Evolutionary conservation across 768 basidiomycete genomes (phyloP).

Genomic region (Cubamyces sp.): DNA sequence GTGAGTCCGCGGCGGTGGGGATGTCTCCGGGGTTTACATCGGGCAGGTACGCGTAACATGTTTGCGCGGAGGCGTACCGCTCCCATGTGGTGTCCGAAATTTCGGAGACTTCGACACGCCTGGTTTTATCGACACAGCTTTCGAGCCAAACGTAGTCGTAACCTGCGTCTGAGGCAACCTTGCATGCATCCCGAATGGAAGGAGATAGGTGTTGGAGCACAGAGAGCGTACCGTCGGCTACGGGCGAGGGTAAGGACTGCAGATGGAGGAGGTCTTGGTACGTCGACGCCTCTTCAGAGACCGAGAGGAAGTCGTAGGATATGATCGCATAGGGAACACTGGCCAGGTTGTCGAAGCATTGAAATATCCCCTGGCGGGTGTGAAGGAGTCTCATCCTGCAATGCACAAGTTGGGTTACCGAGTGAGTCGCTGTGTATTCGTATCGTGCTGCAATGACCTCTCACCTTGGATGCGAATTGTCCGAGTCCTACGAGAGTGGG

Average conservation of each 20-base stretch:
- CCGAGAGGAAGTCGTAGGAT: neutral
- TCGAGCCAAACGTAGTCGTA: neutral
- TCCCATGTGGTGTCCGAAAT: neutral
- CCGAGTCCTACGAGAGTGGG: too few relatives aligned
- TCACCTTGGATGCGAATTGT: too few relatives aligned
- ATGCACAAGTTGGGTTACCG: too few relatives aligned
- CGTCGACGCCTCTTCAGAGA: too few relatives aligned
- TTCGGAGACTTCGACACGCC: neutral
- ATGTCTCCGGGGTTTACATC: neutral
- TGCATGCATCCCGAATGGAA: neutral
- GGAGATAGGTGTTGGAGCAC: neutral
- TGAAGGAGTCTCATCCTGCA: neutral
- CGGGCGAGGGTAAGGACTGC: too few relatives aligned
- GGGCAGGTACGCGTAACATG: slow-evolving; percentile 2
- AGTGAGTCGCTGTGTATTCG: too few relatives aligned
- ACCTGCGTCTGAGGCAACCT: neutral
- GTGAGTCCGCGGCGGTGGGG: neutral
- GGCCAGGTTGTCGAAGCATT: neutral
- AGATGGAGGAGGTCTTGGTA: too few relatives aligned
- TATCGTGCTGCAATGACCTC: too few relatives aligned
- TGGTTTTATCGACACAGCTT: neutral
- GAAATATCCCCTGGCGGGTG: neutral
- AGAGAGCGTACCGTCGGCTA: too few relatives aligned
- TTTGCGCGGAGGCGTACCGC: neutral
- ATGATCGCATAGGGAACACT: neutral